phyloP scores from a whole-genome alignment of 2,329 filamentous ascomycete species.

The Monosporascus sp. region DNA sequence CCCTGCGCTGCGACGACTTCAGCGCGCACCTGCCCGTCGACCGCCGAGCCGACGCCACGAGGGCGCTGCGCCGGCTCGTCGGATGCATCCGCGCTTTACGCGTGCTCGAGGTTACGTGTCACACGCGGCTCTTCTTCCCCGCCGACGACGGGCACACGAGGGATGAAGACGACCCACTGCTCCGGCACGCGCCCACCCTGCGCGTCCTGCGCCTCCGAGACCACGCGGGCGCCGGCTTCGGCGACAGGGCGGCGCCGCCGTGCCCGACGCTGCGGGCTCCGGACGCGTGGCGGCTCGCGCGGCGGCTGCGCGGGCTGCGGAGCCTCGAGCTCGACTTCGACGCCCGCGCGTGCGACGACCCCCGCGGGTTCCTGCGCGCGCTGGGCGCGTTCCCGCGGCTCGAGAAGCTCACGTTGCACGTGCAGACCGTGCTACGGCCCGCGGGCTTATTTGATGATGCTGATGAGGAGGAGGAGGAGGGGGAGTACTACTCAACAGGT shows the following conservation, averaged over 20 bases:
- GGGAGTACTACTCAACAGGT: neutral
- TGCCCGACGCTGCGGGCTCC: slow-evolving; percentile 35
- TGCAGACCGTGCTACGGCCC: slow-evolving; percentile 36
- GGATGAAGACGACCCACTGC: slow-evolving; percentile 28
- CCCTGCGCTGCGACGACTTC: slow-evolving; percentile 39
- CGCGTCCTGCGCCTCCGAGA: slow-evolving; percentile 37
- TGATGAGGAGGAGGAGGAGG: too few relatives aligned
- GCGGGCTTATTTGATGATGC: slow-evolving; percentile 22
- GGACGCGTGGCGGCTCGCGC: slow-evolving; percentile 30
- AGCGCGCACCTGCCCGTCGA: slow-evolving; percentile 33
- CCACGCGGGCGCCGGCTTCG: slow-evolving; percentile 33
- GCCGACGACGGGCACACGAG: neutral
- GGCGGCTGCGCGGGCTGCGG: slow-evolving; percentile 26
- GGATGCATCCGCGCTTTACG: slow-evolving; percentile 31
- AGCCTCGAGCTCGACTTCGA: slow-evolving; percentile 45
- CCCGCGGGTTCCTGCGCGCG: slow-evolving; percentile 30
- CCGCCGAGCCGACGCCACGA: slow-evolving; percentile 33
- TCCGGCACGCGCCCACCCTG: slow-evolving; percentile 32
- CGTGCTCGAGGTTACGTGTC: slow-evolving; percentile 35
- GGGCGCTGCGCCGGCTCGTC: slow-evolving; percentile 33
- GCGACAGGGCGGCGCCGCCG: slow-evolving; percentile 30
- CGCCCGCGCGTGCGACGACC: slow-evolving; percentile 27
- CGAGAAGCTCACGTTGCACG: slow-evolving; percentile 36
- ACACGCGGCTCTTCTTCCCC: slow-evolving; percentile 23
- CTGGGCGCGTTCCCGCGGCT: slow-evolving; percentile 35